Evolutionary conservation across 2,329 filamentous ascomycete genomes (phyloP).

Genomic region (Ophiocordyceps sinensis): DNA sequence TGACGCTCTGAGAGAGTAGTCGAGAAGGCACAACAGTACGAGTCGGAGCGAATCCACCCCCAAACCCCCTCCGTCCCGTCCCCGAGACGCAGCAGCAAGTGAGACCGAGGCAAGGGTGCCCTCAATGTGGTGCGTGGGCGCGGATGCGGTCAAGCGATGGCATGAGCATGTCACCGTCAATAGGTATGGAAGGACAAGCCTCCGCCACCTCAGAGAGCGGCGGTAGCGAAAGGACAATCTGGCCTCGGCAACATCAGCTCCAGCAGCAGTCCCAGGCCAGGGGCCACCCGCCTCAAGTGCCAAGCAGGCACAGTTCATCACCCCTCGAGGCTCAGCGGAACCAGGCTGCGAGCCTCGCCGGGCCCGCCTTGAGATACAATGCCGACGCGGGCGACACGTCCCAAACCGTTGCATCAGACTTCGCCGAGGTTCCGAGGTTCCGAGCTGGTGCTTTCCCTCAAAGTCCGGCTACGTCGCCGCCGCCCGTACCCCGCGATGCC

Average conservation of each 20-base stretch:
- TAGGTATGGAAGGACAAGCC: conserved; percentile 28
- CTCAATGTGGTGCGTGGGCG: conserved; percentile 18
- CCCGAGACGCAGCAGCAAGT: neutral
- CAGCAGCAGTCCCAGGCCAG: conserved; percentile 14
- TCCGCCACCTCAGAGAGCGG: conserved; percentile 17
- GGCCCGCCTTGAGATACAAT: conserved; percentile 18
- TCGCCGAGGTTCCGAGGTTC: conserved; percentile 19
- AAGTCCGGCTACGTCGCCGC: conserved; percentile 5
- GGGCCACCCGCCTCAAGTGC: conserved; percentile 6
- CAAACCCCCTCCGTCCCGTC: neutral
- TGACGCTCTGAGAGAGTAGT: no score
- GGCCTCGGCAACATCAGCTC: conserved; percentile 16
- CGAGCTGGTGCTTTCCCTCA: conserved; percentile 8
- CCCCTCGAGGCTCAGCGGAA: neutral
- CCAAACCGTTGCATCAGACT: conserved; percentile 54
- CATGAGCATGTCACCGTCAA: conserved; percentile 28
- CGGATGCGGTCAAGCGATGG: conserved; percentile 26
- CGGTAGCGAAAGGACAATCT: conserved; percentile 19
- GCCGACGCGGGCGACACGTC: conserved; percentile 28
- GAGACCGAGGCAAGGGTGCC: neutral
- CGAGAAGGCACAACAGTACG: neutral
- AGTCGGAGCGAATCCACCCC: neutral
- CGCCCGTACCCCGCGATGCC: conserved; percentile 9
- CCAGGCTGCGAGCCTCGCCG: conserved; percentile 10
- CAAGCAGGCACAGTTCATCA: conserved; percentile 1